Conservation (phyloP, 345 rosid species). For the Populus deltoides region DNA sequence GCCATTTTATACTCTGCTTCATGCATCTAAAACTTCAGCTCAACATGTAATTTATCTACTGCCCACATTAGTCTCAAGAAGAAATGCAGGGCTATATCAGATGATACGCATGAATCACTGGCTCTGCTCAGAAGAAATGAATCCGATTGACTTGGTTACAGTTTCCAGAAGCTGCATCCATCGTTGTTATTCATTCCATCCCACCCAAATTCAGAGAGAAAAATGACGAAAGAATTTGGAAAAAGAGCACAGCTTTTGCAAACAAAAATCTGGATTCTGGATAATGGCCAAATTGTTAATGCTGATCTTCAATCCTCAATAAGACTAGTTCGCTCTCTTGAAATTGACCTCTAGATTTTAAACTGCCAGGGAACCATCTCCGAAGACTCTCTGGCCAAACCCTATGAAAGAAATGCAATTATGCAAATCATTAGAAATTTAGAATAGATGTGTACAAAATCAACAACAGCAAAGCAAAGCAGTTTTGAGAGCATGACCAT, state of each 20-base stretch:
- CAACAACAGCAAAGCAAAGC: background rate
- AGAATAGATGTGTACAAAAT: background rate
- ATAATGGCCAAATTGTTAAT: conserved; percentile 22
- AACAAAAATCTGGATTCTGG: background rate
- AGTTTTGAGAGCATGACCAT: too few relatives aligned
- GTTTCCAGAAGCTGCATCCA: background rate
- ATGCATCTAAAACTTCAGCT: background rate
- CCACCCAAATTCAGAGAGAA: background rate
- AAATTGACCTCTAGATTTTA: conserved; percentile 44
- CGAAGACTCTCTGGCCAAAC: conserved; percentile 68
- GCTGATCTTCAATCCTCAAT: conserved; percentile 61
- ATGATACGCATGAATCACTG: background rate
- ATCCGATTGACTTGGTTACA: background rate
- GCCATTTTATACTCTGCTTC: background rate
- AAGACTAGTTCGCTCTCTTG: conserved; percentile 74
- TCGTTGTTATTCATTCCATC: background rate
- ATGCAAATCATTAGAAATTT: background rate
- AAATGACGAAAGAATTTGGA: background rate
- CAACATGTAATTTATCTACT: background rate
- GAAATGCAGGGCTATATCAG: background rate
- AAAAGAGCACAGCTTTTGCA: background rate
- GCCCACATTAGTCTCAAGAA: background rate
- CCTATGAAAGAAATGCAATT: conserved; percentile 35
- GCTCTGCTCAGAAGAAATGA: background rate
- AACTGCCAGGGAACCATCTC: conserved; percentile 56